phyloP scores from a whole-genome alignment of 768 basidiomycete genomes.

The Pilatotrama ljubarskyi region DNA sequence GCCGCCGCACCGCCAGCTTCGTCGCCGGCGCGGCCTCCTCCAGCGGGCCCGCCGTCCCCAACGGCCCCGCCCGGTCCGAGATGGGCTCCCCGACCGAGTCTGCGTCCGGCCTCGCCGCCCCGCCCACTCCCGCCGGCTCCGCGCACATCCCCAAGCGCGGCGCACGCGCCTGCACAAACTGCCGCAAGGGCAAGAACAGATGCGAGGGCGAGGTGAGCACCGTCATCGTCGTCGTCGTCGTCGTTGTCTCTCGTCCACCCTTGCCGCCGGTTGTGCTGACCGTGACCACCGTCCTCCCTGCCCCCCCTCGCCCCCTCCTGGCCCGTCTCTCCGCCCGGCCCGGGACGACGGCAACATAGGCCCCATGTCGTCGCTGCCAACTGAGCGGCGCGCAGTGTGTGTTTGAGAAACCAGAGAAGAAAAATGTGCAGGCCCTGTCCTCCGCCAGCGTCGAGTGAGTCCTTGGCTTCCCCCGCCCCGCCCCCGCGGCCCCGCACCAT shows the following conservation, averaged over 20 bases:
- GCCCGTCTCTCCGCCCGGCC: slow-evolving; percentile 76
- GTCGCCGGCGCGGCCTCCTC: background rate
- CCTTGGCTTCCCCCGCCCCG: background rate
- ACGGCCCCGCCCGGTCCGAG: slow-evolving; percentile 19
- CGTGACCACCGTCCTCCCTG: slow-evolving; percentile 46
- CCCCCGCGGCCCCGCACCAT: slow-evolving; percentile 24
- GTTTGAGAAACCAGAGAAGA: slow-evolving; percentile 93
- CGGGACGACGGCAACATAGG: slow-evolving; percentile 53
- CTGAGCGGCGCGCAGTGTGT: slow-evolving; percentile 77
- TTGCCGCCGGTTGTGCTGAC: background rate
- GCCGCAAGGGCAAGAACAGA: slow-evolving; percentile 90
- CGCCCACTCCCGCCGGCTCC: slow-evolving; percentile 29
- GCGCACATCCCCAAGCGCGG: slow-evolving; percentile 87
- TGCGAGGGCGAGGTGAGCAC: slow-evolving; percentile 83
- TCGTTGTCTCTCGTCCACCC: slow-evolving; percentile 19
- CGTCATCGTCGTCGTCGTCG: background rate
- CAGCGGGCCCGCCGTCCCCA: slow-evolving; percentile 18
- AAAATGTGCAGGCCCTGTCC: slow-evolving; percentile 59
- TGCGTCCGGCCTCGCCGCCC: slow-evolving; percentile 13
- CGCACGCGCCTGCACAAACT: slow-evolving; percentile 85
- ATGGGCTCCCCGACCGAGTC: slow-evolving; percentile 23
- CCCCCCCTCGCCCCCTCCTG: slow-evolving; percentile 34
- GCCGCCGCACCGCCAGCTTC: slow-evolving; percentile 25
- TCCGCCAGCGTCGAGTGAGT: slow-evolving; percentile 75
- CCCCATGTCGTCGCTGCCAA: slow-evolving; percentile 89